Conservation (phyloP, 176 grass and related monocot genomes). For the Calamus simplicifolius region DNA sequence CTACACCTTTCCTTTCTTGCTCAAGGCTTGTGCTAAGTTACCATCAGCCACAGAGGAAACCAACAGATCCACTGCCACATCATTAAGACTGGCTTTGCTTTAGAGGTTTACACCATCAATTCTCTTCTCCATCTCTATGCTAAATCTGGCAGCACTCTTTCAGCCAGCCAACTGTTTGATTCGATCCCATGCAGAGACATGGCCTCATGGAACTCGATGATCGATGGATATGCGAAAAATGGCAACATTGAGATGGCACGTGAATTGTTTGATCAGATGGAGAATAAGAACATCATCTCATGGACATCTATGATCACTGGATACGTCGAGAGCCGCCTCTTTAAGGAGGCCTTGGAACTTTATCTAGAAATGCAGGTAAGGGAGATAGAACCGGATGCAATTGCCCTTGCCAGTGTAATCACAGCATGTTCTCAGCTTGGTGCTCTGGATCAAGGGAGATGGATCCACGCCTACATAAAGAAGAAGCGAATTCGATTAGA, state of each 20-base stretch:
- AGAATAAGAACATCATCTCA: conserved; percentile 7
- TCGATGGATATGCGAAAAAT: conserved; percentile 4
- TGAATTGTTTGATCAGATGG: conserved; percentile 7
- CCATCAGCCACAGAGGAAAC: not conserved
- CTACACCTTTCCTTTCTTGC: conserved; percentile 17
- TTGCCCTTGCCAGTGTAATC: not conserved
- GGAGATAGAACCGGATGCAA: not conserved
- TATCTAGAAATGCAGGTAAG: conserved; percentile 4
- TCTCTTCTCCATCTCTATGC: conserved; percentile 9
- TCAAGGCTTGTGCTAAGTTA: conserved; percentile 11
- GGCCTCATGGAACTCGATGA: conserved; percentile 14
- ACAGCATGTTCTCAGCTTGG: conserved; percentile 13
- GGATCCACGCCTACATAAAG: conserved; percentile 13
- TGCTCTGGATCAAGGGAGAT: conserved; percentile 11
- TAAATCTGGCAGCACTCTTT: not conserved
- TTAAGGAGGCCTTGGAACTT: conserved; percentile 12
- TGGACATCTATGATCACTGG: conserved; percentile 14
- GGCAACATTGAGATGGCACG: conserved; percentile 1
- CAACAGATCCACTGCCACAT: conserved; percentile 9
- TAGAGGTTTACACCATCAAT: conserved; percentile 10
- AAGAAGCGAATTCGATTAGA: not conserved
- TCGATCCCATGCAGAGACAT: not conserved
- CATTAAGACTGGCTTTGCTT: conserved; percentile 3
- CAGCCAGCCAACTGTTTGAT: conserved; percentile 3
- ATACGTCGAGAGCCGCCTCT: conserved; percentile 11